phyloP scores from a whole-genome alignment of 352 stramenopile genomes.

The Blastocystis sp. region DNA sequence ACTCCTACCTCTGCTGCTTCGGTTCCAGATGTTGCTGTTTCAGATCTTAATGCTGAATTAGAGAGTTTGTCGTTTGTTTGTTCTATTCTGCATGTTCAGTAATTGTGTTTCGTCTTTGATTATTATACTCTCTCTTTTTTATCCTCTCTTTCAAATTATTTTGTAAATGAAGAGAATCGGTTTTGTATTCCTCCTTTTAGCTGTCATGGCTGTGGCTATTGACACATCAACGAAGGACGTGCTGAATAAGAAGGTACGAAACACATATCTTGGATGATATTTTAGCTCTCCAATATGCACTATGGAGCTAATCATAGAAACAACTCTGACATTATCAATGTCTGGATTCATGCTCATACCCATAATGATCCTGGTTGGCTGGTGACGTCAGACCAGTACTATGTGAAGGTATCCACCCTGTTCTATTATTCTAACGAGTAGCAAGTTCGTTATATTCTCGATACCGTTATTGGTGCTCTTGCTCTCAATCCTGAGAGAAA shows the following conservation, averaged over 20 bases:
- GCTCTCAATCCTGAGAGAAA: slow-evolving; percentile 78
- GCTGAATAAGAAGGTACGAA: slow-evolving; percentile 26
- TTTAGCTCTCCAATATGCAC: slow-evolving; percentile 33
- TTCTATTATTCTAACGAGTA: neutral
- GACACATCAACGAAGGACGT: neutral
- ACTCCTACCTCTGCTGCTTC: neutral
- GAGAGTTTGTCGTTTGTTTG: neutral
- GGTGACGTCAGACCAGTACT: slow-evolving; percentile 94
- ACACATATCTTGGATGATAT: neutral
- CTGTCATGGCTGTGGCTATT: neutral
- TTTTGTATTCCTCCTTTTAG: neutral
- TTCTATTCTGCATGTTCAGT: neutral
- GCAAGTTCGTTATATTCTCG: slow-evolving; percentile 86
- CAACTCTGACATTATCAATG: slow-evolving; percentile 43
- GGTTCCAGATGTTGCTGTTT: neutral
- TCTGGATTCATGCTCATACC: slow-evolving; percentile 58
- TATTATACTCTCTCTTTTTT: neutral
- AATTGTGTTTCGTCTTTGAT: slow-evolving; percentile 27
- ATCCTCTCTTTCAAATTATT: neutral
- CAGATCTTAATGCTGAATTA: neutral
- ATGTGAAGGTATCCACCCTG: slow-evolving; percentile 65
- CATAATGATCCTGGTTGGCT: slow-evolving; percentile 75
- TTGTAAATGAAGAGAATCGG: slow-evolving; percentile 42
- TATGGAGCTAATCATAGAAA: slow-evolving; percentile 21
- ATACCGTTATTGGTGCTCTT: slow-evolving; percentile 80